Conservation (phyloP, 257 asterid genomes). For the Solanum stenotomum region DNA sequence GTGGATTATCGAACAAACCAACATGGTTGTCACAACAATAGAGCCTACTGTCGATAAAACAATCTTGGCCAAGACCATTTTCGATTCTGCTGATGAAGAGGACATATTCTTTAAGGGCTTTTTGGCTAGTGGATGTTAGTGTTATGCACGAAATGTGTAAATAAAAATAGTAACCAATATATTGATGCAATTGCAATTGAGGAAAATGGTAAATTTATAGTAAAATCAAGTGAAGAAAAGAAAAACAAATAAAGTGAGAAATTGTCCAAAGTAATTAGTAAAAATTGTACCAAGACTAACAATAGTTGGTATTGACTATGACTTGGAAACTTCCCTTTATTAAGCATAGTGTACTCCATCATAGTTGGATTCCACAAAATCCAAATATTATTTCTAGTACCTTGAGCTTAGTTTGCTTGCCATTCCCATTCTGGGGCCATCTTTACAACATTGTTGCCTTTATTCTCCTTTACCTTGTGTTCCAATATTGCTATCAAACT, state of each 20-base stretch:
- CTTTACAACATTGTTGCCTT: no score
- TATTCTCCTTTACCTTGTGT: no score
- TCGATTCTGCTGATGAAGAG: conserved; percentile 1
- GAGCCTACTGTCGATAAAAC: conserved; percentile 7
- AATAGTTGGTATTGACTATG: background rate
- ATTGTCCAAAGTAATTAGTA: background rate
- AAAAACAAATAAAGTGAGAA: background rate
- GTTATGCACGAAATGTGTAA: background rate
- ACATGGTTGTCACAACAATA: conserved; percentile 8
- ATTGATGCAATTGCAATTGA: background rate
- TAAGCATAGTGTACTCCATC: no score
- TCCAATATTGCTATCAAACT: no score
- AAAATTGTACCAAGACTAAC: background rate
- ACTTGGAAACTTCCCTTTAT: background rate
- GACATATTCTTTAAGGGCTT: background rate
- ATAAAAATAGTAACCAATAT: background rate
- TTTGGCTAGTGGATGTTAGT: background rate
- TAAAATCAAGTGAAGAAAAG: background rate
- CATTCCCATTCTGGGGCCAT: no score
- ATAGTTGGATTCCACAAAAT: no score
- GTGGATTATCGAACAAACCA: background rate
- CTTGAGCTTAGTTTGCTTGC: no score
- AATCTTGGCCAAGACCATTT: background rate
- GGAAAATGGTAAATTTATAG: background rate
- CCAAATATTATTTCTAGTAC: no score